phyloP scores from a whole-genome alignment of 345 rosid genomes.

The Pugionium dolabratum region DNA sequence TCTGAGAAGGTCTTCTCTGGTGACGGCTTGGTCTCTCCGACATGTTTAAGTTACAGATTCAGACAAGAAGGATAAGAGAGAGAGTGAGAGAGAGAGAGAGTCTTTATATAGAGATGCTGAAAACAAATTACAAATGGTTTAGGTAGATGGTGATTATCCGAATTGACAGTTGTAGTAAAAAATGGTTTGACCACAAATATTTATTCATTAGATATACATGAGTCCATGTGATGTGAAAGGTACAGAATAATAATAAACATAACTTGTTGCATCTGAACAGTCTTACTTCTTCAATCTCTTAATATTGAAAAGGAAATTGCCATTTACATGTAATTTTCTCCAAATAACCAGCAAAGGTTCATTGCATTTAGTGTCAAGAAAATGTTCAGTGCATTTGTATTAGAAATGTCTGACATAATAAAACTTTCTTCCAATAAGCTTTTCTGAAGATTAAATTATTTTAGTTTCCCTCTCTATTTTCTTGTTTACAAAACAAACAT shows the following conservation, averaged over 20 bases:
- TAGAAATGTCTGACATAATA: constrained; percentile 34
- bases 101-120: constrained; percentile 35
- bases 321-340: not conserved
- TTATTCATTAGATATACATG: too few species aligned
- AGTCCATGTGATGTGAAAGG: too few species aligned
- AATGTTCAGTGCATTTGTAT: too few species aligned
- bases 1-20: constrained; percentile 44
- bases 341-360: constrained; percentile 28
- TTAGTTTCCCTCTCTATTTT: not conserved
- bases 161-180: constrained; percentile 9
- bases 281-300: too few species aligned
- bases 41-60: constrained; percentile 38
- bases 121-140: constrained; percentile 32
- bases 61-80: constrained; percentile 15
- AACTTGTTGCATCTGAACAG: too few species aligned
- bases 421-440: constrained; percentile 25
- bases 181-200: not conserved
- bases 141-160: constrained; percentile 33
- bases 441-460: constrained; percentile 19
- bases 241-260: too few species aligned
- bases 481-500: constrained; percentile 37
- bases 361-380: constrained; percentile 33
- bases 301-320: too few species aligned
- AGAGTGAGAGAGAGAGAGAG: constrained; percentile 21
- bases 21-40: constrained; percentile 45